Percentiles rank a stretch among this genome's conserved stretches.
Evolutionary conservation across 768 basidiomycete species (phyloP).

Genomic region (Cyathus striatus): DNA sequence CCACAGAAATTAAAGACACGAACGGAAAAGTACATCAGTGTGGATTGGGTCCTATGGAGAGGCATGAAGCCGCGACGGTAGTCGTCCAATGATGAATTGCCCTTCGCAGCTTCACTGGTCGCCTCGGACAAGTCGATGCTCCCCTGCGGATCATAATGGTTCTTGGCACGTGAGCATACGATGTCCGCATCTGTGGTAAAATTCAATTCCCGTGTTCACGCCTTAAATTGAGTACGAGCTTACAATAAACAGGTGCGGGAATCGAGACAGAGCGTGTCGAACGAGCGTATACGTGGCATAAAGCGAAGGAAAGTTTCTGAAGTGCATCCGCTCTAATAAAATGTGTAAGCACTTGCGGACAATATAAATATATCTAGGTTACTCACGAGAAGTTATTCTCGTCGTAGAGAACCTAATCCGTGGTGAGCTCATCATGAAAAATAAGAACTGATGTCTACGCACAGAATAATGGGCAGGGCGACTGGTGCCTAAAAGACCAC

Average conservation of each 20-base stretch:
- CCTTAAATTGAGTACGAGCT: no score
- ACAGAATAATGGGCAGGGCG: slow-evolving; percentile 45
- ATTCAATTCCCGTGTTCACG: no score
- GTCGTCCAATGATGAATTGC: slow-evolving; percentile 36
- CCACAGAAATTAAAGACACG: slow-evolving; percentile 6
- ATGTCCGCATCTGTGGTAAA: slow-evolving; percentile 66
- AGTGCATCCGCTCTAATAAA: slow-evolving; percentile 55
- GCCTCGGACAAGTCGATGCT: slow-evolving; percentile 56
- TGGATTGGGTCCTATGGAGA: slow-evolving; percentile 43
- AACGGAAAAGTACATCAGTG: slow-evolving; percentile 59
- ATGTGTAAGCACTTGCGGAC: background rate
- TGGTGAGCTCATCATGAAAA: background rate
- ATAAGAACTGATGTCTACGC: slow-evolving; percentile 8
- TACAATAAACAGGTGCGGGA: slow-evolving; percentile 80
- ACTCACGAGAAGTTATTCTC: slow-evolving; percentile 57
- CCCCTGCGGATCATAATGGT: slow-evolving; percentile 69
- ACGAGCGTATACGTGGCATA: slow-evolving; percentile 55
- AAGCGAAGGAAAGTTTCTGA: slow-evolving; percentile 63
- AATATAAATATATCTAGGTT: background rate
- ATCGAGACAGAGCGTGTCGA: slow-evolving; percentile 80
- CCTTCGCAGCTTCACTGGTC: slow-evolving; percentile 34
- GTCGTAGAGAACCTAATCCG: slow-evolving; percentile 33
- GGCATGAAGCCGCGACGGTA: slow-evolving; percentile 54
- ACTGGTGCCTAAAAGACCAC: slow-evolving; percentile 74
- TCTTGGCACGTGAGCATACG: slow-evolving; percentile 78